A percentile compares a stretch with the other conserved stretches of the same genome.
Conservation (phyloP, 2,329 filamentous ascomycete genomes). For the Verticillium isaacii region DNA sequence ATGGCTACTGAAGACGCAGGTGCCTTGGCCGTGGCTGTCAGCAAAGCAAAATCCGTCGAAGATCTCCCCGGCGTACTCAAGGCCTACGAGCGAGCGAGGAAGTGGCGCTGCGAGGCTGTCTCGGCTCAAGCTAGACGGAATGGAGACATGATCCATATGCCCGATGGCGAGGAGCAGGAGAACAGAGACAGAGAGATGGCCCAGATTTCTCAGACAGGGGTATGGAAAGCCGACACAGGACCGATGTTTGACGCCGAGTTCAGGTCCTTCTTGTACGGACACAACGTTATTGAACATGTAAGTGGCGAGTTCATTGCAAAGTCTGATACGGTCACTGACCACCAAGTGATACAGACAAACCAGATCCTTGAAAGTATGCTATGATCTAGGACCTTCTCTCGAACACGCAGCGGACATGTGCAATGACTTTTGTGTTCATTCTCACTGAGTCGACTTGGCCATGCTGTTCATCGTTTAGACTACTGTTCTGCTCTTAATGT, state of each 20-base stretch:
- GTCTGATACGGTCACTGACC: too few species aligned
- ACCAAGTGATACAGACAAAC: background rate
- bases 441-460: too few species aligned
- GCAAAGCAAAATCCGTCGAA: background rate
- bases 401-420: too few species aligned
- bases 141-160: background rate
- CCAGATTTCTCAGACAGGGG: background rate
- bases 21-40: background rate
- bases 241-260: constrained; percentile 1
- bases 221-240: background rate
- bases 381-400: background rate
- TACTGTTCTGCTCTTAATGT: too few species aligned
- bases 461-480: too few species aligned
- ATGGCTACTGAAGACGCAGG: background rate
- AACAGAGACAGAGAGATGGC: background rate
- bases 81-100: background rate
- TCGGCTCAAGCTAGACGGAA: background rate
- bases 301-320: background rate
- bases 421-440: too few species aligned
- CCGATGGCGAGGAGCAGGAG: background rate
- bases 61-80: background rate
- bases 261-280: background rate
- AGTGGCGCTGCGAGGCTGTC: background rate
- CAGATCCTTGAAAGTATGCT: background rate
- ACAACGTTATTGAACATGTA: background rate